Base-by-base conservation (phyloP, 352 stramenopile species). In the Pythium brassicae region DNA sequence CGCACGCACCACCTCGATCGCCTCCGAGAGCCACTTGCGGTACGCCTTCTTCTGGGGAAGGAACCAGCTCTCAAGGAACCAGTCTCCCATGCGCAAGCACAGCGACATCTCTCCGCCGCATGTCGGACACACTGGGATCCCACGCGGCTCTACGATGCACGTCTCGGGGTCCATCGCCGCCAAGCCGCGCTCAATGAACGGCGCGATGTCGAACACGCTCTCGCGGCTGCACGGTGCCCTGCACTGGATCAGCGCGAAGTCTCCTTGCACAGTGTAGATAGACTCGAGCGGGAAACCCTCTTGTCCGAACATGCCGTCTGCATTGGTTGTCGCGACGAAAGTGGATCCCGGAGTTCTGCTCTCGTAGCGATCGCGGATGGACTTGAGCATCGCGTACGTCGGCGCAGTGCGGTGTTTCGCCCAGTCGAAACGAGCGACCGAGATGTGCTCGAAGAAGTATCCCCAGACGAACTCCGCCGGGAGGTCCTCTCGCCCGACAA, bases 291-390 rank as follows among this genome's bases (percentile, higher is more conserved):
- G 63, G 55, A 91, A 88, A 0, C 76, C 76, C 58, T 82, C 74
- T 35, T 87, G 78, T 39, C 85, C 81, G 53, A 91, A 91, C 72
- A 85, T 82, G 5, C 77, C 72, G 58, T 89, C 81, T 5, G 76
- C 81, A 26, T 92, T 89, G 50, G 69, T 83, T 1, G 81, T 92
- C n/a, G 72, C 63, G 20, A 92, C 66, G 55, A 88, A 89, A 11
- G 76, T 70, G 14, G 74, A 83, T 8, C 69, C 59, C 4, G 45
- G 9, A 3, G 47, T n/a, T 23, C 57, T 58, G 2, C 7, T 55
- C 42, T 83, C 71, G 17, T 83, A 71, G 14, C 57, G 40, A 9
- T 82, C 61, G 17, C 64, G 61, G 29, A 92, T 76, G 5, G 63
- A 42, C 43, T 85, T 73, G 19, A 87, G 55, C 44, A 77, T 66